Conservation (phyloP, 2,329 filamentous ascomycete species). For the Fusarium guadeloupense region DNA sequence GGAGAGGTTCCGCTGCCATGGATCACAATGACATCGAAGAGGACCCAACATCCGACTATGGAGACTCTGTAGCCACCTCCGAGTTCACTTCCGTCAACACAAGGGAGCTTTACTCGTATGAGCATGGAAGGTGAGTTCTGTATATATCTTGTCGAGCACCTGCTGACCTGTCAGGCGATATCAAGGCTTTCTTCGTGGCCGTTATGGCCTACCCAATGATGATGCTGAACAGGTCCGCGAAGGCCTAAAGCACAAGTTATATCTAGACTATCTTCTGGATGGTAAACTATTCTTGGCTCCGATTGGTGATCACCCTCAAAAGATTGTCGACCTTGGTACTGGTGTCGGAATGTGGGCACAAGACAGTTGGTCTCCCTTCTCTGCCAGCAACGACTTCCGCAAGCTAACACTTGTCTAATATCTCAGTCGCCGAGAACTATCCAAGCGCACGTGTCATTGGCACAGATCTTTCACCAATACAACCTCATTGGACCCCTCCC, state of each 20-base stretch:
- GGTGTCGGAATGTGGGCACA: conserved; percentile 66
- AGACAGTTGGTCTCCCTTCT: conserved; percentile 51
- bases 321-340: conserved; percentile 61
- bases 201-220: conserved; percentile 63
- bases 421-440: conserved; percentile 55
- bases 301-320: conserved; percentile 56
- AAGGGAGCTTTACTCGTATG: conserved; percentile 47
- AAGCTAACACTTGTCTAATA: conserved; percentile 11
- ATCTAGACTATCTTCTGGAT: conserved; percentile 57
- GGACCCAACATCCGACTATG: conserved; percentile 53
- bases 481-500: conserved; percentile 60
- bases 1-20: conserved; percentile 31
- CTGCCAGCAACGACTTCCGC: not conserved
- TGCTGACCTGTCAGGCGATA: conserved; percentile 53
- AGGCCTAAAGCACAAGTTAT: conserved; percentile 58
- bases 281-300: conserved; percentile 56
- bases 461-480: conserved; percentile 56
- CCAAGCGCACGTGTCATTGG: conserved; percentile 58
- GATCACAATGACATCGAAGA: conserved; percentile 41
- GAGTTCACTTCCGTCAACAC: conserved; percentile 54
- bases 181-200: conserved; percentile 57
- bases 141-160: not conserved
- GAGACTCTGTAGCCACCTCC: conserved; percentile 49
- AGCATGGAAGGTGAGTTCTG: conserved; percentile 49
- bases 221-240: conserved; percentile 61